Conservation (phyloP, 169 alveolate species). For the Fabrea salina region DNA sequence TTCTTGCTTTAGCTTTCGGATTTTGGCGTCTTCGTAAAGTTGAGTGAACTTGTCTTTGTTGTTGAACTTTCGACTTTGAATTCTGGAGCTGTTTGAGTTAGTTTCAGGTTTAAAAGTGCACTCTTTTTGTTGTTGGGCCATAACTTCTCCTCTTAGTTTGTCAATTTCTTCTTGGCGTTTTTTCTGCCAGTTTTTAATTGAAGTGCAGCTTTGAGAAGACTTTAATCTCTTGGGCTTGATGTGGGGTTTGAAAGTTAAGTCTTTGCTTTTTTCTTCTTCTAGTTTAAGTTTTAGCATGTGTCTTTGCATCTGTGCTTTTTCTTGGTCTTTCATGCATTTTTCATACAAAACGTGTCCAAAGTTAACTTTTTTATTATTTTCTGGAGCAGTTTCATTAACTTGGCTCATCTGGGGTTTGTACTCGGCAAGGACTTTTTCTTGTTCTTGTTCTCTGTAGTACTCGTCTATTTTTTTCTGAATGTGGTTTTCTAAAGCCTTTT, state of each 20-base stretch:
- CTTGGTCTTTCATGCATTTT: background rate
- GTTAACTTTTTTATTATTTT: no score
- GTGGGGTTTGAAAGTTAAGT: conserved; percentile 20
- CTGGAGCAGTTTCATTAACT: no score
- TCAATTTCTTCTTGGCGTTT: background rate
- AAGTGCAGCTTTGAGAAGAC: background rate
- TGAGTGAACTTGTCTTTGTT: background rate
- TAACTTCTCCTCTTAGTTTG: background rate
- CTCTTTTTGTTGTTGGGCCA: background rate
- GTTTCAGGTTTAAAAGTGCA: conserved; percentile 26
- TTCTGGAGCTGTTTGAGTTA: background rate
- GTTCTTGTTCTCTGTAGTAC: background rate
- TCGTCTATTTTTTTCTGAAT: conserved; percentile 34
- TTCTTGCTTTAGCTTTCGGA: conserved; percentile 1
- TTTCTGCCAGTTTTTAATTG: background rate
- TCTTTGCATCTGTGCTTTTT: background rate
- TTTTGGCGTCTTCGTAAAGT: conserved; percentile 28
- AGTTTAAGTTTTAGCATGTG: background rate
- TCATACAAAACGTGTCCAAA: background rate
- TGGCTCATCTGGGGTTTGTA: no score
- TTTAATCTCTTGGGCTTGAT: conserved; percentile 3
- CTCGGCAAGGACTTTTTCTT: no score
- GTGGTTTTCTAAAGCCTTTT: conserved; percentile 29
- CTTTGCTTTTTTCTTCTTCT: background rate
- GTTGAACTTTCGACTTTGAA: background rate